Percentiles rank a stretch among this genome's conserved stretches.
Conservation (phyloP, 768 basidiomycete species). For the Fomitopsis serialis region DNA sequence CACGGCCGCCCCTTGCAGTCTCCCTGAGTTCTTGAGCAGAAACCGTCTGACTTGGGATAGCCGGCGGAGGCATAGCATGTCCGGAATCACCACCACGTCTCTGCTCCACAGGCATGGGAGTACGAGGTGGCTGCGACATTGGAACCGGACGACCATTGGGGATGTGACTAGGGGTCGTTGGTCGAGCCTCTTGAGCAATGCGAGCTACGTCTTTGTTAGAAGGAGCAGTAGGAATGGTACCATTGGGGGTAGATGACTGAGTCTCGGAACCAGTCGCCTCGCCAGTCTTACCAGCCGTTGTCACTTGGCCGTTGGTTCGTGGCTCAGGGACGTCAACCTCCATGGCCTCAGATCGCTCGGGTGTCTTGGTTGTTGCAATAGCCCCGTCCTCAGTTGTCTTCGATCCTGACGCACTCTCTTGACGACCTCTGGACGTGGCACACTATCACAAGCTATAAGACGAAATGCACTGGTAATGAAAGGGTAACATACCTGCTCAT, state of each 20-base stretch:
- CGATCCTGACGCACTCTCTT: conserved; percentile 44
- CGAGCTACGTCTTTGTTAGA: neutral
- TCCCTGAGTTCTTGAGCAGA: conserved; percentile 79
- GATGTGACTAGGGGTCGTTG: conserved; percentile 11
- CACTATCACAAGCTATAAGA: conserved; percentile 32
- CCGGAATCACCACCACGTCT: conserved; percentile 30
- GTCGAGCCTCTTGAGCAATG: conserved; percentile 1
- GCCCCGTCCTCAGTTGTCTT: conserved; percentile 27
- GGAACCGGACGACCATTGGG: conserved; percentile 4
- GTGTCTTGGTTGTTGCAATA: conserved; percentile 7
- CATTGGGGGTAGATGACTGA: neutral
- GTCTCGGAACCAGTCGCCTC: neutral
- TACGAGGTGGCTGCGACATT: conserved; percentile 7
- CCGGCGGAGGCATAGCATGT: conserved; percentile 69
- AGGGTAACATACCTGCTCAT: conserved; percentile 52
- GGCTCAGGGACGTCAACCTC: conserved; percentile 25
- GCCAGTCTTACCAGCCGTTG: neutral
- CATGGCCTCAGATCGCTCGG: conserved; percentile 25
- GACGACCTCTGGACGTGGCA: conserved; percentile 77
- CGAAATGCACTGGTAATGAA: neutral
- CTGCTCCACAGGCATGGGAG: conserved; percentile 24
- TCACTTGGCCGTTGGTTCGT: neutral
- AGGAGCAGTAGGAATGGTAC: neutral
- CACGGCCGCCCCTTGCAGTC: conserved; percentile 62
- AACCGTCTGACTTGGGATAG: conserved; percentile 68